Percentiles rank a stretch among this genome's conserved stretches.
Evolutionary conservation across 139 green algal species (phyloP).

Genomic region (Closterium sp.): DNA sequence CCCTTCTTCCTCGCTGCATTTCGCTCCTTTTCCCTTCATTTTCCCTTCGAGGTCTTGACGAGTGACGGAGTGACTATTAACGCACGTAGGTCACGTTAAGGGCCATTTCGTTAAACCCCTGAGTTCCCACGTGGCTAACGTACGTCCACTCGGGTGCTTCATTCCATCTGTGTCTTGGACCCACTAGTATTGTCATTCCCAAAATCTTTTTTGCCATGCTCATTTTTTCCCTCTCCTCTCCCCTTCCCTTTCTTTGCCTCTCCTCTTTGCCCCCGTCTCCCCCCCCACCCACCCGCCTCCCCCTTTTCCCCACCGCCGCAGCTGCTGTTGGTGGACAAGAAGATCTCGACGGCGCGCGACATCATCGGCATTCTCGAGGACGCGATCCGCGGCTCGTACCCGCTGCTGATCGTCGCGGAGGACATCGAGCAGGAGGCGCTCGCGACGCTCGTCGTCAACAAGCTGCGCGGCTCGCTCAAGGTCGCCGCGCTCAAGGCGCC

Average conservation of each 20-base stretch:
- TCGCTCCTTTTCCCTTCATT: too few species aligned
- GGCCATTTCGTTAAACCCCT: too few species aligned
- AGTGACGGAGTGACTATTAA: too few species aligned
- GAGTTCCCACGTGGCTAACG: too few species aligned
- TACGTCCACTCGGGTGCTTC: too few species aligned
- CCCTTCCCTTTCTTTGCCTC: neutral
- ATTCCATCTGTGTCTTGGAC: too few species aligned
- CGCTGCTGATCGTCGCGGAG: slow-evolving; percentile 97
- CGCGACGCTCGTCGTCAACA: slow-evolving; percentile 99
- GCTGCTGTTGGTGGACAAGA: slow-evolving; percentile 99
- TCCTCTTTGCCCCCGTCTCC: neutral
- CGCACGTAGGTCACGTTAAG: too few species aligned
- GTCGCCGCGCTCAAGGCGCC: slow-evolving; percentile 91
- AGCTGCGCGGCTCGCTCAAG: slow-evolving; percentile 95
- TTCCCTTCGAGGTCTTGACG: too few species aligned
- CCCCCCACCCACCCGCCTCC: neutral
- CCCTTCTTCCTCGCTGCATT: too few species aligned
- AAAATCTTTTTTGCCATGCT: too few species aligned
- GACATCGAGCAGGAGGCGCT: slow-evolving; percentile 99
- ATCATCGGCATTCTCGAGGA: slow-evolving; percentile 93
- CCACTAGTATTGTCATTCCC: too few species aligned
- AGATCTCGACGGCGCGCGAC: slow-evolving; percentile 94
- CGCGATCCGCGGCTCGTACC: slow-evolving; percentile 87
- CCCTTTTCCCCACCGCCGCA: neutral
- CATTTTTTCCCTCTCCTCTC: neutral